These are phyloP conservation scores for Rhodotorula diobovata DNA, from an alignment of 768 basidiomycete genomes.

Conservation along the genomic window DNA sequence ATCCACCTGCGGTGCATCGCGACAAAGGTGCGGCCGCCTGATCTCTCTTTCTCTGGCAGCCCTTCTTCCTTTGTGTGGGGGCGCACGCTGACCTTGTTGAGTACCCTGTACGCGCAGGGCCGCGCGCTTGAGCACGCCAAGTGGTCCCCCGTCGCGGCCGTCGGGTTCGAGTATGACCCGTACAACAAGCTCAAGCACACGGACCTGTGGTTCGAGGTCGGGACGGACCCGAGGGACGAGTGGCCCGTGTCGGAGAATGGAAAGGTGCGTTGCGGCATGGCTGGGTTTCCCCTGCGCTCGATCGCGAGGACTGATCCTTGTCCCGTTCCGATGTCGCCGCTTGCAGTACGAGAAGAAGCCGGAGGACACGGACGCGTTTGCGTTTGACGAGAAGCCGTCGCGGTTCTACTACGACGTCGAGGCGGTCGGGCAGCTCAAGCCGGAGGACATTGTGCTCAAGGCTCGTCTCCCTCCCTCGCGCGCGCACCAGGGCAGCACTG, in stretches of 20 bases:
- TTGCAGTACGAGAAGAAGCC: constrained; percentile 39
- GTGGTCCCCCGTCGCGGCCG: constrained; percentile 94
- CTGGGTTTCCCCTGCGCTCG: background rate
- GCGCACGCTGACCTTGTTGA: too few relatives aligned
- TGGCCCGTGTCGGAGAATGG: constrained; percentile 91
- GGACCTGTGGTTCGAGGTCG: constrained; percentile 79
- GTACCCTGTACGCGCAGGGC: constrained; percentile 56
- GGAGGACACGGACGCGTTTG: constrained; percentile 56
- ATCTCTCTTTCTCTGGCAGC: background rate
- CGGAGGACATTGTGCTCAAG: constrained; percentile 85
- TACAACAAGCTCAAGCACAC: constrained; percentile 96
- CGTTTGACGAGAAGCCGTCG: constrained; percentile 77
- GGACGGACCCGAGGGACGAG: constrained; percentile 66
- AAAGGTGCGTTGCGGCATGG: constrained; percentile 60
- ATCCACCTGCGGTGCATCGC: constrained; percentile 78
- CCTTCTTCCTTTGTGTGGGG: too few relatives aligned
- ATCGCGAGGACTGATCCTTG: background rate
- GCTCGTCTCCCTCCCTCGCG: constrained; percentile 47
- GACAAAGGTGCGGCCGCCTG: constrained; percentile 66
- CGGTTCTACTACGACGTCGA: constrained; percentile 95
- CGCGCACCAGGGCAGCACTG: background rate
- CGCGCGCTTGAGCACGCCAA: constrained; percentile 98
- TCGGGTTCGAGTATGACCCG: constrained; percentile 96
- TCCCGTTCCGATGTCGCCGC: too few relatives aligned
- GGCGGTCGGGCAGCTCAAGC: constrained; percentile 80